phyloP scores from a whole-genome alignment of 2,329 filamentous ascomycete species.

The Pseudogymnoascus sp. region DNA sequence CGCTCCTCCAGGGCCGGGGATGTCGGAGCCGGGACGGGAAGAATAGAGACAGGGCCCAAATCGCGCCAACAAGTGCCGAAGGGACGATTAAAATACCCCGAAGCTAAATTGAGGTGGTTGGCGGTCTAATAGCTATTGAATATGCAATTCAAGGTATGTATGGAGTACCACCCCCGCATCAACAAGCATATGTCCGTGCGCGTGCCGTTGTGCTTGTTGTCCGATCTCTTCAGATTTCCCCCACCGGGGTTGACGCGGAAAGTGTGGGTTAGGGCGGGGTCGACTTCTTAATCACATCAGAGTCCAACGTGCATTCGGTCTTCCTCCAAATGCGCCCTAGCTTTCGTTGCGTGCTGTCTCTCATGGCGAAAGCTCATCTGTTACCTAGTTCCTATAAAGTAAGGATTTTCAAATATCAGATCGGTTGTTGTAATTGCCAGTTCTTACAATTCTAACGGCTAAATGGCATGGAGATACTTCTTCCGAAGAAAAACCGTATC shows the following conservation, averaged over 20 bases:
- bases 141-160: background rate
- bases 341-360: background rate
- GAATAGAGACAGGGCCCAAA: background rate
- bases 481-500: background rate
- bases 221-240: background rate
- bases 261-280: background rate
- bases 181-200: constrained; percentile 2
- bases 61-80: background rate
- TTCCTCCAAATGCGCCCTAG: background rate
- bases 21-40: background rate
- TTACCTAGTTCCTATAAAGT: background rate
- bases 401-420: background rate
- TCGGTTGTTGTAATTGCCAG: background rate
- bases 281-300: background rate
- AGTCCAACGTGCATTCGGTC: background rate
- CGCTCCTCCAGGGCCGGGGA: background rate
- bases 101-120: background rate
- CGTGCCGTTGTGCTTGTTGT: background rate
- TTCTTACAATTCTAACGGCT: background rate
- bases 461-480: background rate
- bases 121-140: background rate
- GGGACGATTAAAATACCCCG: background rate
- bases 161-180: background rate
- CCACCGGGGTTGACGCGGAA: background rate
- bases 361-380: background rate